These are phyloP conservation scores for Streptanthus diversifolius DNA, from an alignment of 345 rosid genomes.

Conservation along the genomic window DNA sequence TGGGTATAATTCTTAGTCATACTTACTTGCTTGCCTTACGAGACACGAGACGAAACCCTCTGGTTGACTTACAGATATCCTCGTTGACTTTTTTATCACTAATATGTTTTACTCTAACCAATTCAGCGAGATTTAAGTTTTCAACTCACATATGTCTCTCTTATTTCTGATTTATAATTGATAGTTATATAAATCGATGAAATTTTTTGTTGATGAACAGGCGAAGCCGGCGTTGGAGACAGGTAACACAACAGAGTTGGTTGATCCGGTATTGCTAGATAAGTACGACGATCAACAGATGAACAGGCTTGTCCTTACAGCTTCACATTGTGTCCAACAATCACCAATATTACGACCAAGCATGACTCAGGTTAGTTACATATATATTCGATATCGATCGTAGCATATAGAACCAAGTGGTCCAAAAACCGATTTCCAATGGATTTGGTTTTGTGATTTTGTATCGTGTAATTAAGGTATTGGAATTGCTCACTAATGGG, in stretches of 20 bases:
- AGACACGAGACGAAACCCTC: not conserved
- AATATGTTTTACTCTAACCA: not conserved
- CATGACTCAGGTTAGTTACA: constrained; percentile 63
- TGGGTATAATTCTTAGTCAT: constrained; percentile 51
- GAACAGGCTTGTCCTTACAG: constrained; percentile 58
- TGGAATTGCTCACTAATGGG: constrained; percentile 65
- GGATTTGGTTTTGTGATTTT: not conserved
- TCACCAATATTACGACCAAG: constrained; percentile 74
- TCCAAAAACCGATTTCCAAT: not conserved
- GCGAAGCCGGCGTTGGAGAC: constrained; percentile 85
- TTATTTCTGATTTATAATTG: too few species aligned
- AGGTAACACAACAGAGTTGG: constrained; percentile 52
- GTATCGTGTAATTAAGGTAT: constrained; percentile 39
- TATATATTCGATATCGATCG: not conserved
- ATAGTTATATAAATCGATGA: not conserved
- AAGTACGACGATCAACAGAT: constrained; percentile 59
- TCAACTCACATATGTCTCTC: too few species aligned
- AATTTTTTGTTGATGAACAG: constrained; percentile 28
- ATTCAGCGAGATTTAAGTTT: too few species aligned
- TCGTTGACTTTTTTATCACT: not conserved
- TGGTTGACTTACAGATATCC: not conserved
- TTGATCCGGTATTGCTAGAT: constrained; percentile 62
- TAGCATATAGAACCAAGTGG: not conserved
- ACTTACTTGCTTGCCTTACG: not conserved
- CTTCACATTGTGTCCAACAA: constrained; percentile 81